Evolutionary conservation across 1,139 yeast species (phyloP), one percentile per base, ranked within the genome.

Genomic region (Kurtzmaniella natalensis): DNA sequence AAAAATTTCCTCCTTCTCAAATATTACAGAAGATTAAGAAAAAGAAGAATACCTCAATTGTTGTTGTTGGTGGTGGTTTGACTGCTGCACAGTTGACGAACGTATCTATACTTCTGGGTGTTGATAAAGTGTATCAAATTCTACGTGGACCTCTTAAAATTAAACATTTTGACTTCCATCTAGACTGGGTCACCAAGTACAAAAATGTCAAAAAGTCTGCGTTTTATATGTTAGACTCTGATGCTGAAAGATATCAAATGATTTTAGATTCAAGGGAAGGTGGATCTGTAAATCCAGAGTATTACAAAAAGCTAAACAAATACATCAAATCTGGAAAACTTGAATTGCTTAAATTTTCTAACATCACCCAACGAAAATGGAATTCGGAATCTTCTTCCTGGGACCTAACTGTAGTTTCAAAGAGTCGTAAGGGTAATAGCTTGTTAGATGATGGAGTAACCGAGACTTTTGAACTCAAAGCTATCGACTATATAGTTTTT

Each of bases 141-240:
- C 46, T 65, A 15, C 53, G 76, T 34, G 70, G 73, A 0, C 55
- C 60, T 3, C 40, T 69, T 30, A 70, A 68, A 41, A 60, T 70
- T 31, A 70, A 70, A 44, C 76, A 70, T 42, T 70, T 70, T 48
- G 76, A 70, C 40, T 70, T 70, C 44, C 74, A 69, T 41, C 50
- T 70, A 31, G 76, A 70, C 39, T 70, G 76, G 76, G 75, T 70
- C n/a, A 65, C 76, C 14, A 70, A 70, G 41, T 70, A 68, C 44
- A 63, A 63, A 40, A 65, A 64, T 35, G 64, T 64, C 19, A 64
- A 63, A 41, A 64, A 64, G 37, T 62, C 71, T 1, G 61, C 68
- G 1, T 69, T 70, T 33, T 69, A 68, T 49, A 61, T 66, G 42
- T 51, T 54, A 37, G 73, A 67, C 26, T 59, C 69, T 0, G 73